phyloP scores from a whole-genome alignment of 2,329 filamentous ascomycete species.

The Hypoxylon rubiginosum region DNA sequence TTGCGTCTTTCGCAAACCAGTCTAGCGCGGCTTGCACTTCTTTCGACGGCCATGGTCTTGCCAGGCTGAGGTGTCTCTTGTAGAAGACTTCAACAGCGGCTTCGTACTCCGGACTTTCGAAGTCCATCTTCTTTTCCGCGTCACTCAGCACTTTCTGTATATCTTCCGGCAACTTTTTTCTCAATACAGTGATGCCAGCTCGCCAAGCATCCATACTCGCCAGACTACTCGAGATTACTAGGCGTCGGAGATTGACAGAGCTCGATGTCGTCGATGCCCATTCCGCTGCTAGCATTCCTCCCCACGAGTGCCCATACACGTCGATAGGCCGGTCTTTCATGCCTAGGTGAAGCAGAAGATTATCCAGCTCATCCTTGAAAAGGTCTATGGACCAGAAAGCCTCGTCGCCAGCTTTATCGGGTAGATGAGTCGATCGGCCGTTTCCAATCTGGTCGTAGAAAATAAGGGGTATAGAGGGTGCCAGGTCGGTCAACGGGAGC shows the following conservation, averaged over 20 bases:
- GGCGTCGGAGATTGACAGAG: conserved; percentile 38
- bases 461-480: conserved; percentile 23
- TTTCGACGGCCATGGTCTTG: conserved; percentile 49
- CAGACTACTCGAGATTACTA: conserved; percentile 48
- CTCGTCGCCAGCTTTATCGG: conserved; percentile 28
- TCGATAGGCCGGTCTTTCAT: conserved; percentile 55
- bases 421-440: conserved; percentile 40
- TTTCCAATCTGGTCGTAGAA: conserved; percentile 45
- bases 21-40: conserved; percentile 50
- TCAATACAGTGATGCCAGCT: conserved; percentile 23
- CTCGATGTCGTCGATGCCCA: conserved; percentile 53
- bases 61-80: conserved; percentile 48
- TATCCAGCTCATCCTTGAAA: conserved; percentile 40
- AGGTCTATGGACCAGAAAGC: conserved; percentile 35
- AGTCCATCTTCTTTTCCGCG: conserved; percentile 45
- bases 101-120: conserved; percentile 49
- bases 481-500: conserved; percentile 25
- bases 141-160: conserved; percentile 41
- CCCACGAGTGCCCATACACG: conserved; percentile 65
- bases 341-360: conserved; percentile 49
- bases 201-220: conserved; percentile 49
- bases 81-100: conserved; percentile 50
- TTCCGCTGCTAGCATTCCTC: conserved; percentile 62
- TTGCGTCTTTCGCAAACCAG: conserved; percentile 52
- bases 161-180: conserved; percentile 36